phyloP scores from a whole-genome alignment of 1,284 basidiomycete genomes.

The Ustilago cynodontis region DNA sequence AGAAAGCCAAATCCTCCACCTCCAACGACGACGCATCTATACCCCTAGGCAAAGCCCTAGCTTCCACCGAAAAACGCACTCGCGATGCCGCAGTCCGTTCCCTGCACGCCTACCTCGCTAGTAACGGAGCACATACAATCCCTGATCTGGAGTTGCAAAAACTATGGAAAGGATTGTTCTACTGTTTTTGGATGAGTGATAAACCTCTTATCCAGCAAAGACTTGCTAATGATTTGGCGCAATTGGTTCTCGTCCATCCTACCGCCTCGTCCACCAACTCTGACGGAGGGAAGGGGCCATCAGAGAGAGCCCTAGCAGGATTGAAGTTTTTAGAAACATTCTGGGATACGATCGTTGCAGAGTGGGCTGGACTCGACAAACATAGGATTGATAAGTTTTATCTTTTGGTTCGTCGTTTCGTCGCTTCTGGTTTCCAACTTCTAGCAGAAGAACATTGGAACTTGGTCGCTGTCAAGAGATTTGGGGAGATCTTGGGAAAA shows the following conservation, averaged over 20 bases:
- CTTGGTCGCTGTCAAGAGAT: constrained; percentile 55
- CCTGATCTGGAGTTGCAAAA: constrained; percentile 84
- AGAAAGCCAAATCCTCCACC: constrained; percentile 18
- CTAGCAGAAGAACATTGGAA: constrained; percentile 82
- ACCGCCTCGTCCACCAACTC: background rate
- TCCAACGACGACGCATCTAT: constrained; percentile 26
- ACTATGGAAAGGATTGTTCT: constrained; percentile 97
- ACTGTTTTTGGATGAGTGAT: constrained; percentile 99
- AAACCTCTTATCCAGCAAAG: constrained; percentile 96
- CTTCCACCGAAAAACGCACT: constrained; percentile 74
- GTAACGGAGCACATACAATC: constrained; percentile 70
- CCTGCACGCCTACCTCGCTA: constrained; percentile 76
- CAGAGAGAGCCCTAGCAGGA: constrained; percentile 72
- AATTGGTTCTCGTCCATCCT: constrained; percentile 73
- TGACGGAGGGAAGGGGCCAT: background rate
- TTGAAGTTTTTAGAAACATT: constrained; percentile 86
- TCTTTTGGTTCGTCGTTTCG: constrained; percentile 88
- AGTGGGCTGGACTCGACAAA: constrained; percentile 92
- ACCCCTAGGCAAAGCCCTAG: constrained; percentile 61
- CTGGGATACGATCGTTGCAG: constrained; percentile 87
- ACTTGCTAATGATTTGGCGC: constrained; percentile 85
- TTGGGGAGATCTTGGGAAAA: constrained; percentile 28
- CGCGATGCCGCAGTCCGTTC: constrained; percentile 87
- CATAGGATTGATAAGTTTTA: constrained; percentile 89
- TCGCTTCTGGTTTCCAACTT: constrained; percentile 85